Evolutionary conservation across 129 eudicot genomes (phyloP), one percentile per base, ranked within the genome.

Genomic region (Ambrosia trifida): DNA sequence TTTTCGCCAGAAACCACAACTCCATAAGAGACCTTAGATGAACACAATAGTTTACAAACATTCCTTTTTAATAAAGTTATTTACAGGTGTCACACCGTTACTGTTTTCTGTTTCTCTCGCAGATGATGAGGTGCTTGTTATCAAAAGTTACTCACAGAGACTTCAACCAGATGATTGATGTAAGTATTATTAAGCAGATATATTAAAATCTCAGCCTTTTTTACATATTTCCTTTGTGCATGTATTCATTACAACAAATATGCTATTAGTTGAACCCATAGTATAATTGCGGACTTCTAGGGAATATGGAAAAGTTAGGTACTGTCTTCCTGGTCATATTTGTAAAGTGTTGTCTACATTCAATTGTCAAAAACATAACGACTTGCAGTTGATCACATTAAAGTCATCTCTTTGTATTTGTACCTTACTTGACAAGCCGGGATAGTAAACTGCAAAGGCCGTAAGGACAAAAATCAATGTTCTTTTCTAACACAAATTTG

Each of bases 111-210:
- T 80, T 35, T 73, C 68, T 84, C 69, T 52, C 79, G 81, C 96
- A 94, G 98, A 77, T 70, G 82, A 83, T 75, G 98, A 87, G 75
- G 97, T 90, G 77, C 95, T 94, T 76, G 84, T 94, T 20, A 89
- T 94, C 76, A 94, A 94, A 85, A 94, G 98, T 89, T 65, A 94
- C 93, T 33, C 98, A 93, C 74, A 93, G 86, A 77, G 95, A 87
- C 84, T 89, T 94, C 73, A 94, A 89, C 77, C 84, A 71, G 65
- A 87, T 94, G 97, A 94, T 94, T 41, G 83, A 94, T 90, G 98
- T 94, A 81, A 75, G 79, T 73, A 56, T 28, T 59, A 2, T 49
- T 68, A 31, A 44, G 50, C 38, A 30, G 32, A 52, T 70, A 30
- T 45, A 17, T 64, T 13, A 57, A 12, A 64, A 51, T 36, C 12